phyloP scores from a whole-genome alignment of 495 filamentous ascomycete genomes.

The Aspergillus affinis region DNA sequence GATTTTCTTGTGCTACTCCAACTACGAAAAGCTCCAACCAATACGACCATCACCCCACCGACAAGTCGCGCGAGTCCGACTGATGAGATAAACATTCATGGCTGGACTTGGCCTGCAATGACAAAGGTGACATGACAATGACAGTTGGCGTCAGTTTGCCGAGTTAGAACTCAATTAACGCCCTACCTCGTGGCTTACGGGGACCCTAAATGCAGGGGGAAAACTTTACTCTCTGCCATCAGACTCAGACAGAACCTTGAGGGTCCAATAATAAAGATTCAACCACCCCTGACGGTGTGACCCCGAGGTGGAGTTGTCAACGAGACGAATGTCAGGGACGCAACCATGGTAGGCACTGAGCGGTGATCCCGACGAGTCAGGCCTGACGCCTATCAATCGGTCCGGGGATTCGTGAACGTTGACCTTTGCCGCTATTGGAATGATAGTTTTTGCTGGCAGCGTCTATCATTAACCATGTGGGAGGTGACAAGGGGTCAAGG shows the following conservation, averaged over 20 bases:
- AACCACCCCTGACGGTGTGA: background rate
- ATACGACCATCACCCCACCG: background rate
- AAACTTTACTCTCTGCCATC: background rate
- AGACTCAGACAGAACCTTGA: too few relatives aligned
- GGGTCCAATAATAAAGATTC: too few relatives aligned
- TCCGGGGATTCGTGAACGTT: background rate
- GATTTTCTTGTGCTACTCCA: background rate
- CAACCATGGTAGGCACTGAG: background rate
- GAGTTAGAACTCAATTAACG: too few relatives aligned
- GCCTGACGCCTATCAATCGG: background rate
- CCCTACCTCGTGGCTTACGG: background rate
- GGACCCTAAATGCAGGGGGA: background rate
- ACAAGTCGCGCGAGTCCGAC: too few relatives aligned
- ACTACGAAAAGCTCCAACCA: background rate
- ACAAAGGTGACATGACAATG: background rate
- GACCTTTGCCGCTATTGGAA: background rate
- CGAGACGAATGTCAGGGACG: background rate
- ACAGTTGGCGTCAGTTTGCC: too few relatives aligned
- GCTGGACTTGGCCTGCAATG: background rate
- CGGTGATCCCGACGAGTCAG: background rate
- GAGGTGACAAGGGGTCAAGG: background rate
- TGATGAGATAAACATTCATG: too few relatives aligned
- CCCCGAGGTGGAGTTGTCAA: background rate
- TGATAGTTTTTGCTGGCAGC: background rate
- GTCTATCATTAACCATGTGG: slow-evolving; percentile 1